These are phyloP conservation scores for Russula earlei DNA, from an alignment of 768 basidiomycete genomes.

Conservation along the genomic window DNA sequence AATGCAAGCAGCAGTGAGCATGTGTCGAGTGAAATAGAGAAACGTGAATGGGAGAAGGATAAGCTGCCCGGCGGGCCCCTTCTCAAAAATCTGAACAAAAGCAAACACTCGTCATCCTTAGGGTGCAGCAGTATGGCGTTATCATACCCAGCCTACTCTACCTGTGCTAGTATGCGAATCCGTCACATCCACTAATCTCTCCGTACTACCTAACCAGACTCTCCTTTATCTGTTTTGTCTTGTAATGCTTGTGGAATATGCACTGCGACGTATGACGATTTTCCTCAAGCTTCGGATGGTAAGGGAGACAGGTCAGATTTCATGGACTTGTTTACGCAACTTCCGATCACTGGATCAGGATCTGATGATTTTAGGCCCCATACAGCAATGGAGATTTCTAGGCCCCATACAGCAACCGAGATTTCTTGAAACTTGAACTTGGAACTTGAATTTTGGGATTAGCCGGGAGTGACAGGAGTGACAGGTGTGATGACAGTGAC, in stretches of 20 bases:
- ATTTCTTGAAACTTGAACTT: no score
- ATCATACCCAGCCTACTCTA: slow-evolving; percentile 7
- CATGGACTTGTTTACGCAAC: no score
- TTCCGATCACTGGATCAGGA: no score
- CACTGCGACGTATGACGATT: no score
- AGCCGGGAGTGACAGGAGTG: no score
- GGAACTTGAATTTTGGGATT: no score
- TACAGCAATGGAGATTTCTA: no score
- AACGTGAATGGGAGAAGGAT: not conserved
- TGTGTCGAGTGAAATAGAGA: not conserved
- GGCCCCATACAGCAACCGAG: no score
- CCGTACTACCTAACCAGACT: not conserved
- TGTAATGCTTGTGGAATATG: not conserved
- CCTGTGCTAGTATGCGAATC: slow-evolving; percentile 4
- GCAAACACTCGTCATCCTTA: not conserved
- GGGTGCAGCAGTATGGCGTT: slow-evolving; percentile 1
- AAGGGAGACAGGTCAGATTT: no score
- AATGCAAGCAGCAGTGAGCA: slow-evolving; percentile 84
- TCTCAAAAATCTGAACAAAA: not conserved
- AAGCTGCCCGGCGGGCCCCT: not conserved
- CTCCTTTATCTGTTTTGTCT: not conserved
- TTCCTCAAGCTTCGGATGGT: no score
- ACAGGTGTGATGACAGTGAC: no score
- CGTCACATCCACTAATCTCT: not conserved
- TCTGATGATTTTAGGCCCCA: no score